Evolutionary conservation across 164 flowering plant genomes (phyloP).

Genomic region (Vitis riparia): DNA sequence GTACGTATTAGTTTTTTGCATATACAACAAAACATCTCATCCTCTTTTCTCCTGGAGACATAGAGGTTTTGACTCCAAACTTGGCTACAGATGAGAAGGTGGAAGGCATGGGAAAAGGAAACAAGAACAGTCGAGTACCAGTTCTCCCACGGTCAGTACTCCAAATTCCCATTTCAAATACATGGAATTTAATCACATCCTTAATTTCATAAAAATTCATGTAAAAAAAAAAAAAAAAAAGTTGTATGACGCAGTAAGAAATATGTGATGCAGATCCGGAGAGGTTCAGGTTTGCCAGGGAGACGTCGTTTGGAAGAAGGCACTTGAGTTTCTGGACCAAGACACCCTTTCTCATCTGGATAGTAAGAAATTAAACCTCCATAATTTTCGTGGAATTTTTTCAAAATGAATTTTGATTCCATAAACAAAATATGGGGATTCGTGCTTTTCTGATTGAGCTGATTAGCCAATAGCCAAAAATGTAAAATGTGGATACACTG

Average conservation of each 20-base stretch:
- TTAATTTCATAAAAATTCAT: neutral
- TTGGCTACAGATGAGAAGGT: conserved; percentile 57
- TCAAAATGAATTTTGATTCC: no score
- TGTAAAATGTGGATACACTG: no score
- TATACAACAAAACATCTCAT: neutral
- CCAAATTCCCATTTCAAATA: neutral
- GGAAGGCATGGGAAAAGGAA: conserved; percentile 82
- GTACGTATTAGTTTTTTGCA: neutral
- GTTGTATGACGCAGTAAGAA: no score
- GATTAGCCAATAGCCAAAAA: no score
- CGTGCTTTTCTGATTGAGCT: no score
- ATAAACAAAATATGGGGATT: no score
- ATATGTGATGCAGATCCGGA: conserved; percentile 58
- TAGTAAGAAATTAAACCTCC: conserved; percentile 42
- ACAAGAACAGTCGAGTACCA: conserved; percentile 66
- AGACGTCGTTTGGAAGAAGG: conserved; percentile 72
- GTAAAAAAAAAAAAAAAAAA: no score
- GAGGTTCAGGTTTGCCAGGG: conserved; percentile 72
- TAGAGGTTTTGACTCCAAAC: neutral
- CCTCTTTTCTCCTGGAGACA: neutral
- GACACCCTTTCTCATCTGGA: conserved; percentile 58
- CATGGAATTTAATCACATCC: neutral
- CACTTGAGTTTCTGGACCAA: conserved; percentile 72
- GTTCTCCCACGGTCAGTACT: conserved; percentile 51
- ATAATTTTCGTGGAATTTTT: no score